Evolutionary conservation across 441 rosid species (phyloP).

Genomic region (Pelargonium citronellum): DNA sequence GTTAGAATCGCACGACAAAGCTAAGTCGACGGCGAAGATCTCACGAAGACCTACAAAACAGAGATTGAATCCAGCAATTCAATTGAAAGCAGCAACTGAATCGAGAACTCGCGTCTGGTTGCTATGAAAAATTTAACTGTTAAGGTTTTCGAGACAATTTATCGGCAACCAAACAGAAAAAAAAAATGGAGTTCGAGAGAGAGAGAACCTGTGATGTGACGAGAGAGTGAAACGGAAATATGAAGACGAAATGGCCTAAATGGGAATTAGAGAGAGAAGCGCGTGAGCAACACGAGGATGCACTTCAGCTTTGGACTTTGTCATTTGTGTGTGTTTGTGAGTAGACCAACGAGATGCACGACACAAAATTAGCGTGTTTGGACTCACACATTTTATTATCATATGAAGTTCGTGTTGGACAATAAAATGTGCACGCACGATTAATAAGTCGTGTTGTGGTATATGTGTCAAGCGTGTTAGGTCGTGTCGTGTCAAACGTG

Average conservation of each 20-base stretch:
- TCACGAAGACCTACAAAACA: background rate
- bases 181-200: background rate
- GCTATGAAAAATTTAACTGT: background rate
- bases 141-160: background rate
- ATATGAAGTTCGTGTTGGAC: too few species aligned
- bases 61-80: background rate
- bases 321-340: too few species aligned
- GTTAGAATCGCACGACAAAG: background rate
- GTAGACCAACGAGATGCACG: too few species aligned
- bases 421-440: too few species aligned
- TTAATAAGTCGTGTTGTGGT: too few species aligned
- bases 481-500: too few species aligned
- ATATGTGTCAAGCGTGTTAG: too few species aligned
- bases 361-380: too few species aligned
- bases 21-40: background rate
- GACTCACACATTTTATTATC: too few species aligned
- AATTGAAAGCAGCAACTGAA: background rate
- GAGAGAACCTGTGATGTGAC: background rate
- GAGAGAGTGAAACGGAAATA: background rate
- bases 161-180: conserved; percentile 1
- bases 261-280: background rate
- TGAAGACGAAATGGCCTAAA: too few species aligned
- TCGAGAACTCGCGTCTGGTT: background rate
- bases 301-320: too few species aligned
- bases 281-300: background rate